phyloP scores from a whole-genome alignment of 106 monocot genomes.

The Ottelia alismoides region DNA sequence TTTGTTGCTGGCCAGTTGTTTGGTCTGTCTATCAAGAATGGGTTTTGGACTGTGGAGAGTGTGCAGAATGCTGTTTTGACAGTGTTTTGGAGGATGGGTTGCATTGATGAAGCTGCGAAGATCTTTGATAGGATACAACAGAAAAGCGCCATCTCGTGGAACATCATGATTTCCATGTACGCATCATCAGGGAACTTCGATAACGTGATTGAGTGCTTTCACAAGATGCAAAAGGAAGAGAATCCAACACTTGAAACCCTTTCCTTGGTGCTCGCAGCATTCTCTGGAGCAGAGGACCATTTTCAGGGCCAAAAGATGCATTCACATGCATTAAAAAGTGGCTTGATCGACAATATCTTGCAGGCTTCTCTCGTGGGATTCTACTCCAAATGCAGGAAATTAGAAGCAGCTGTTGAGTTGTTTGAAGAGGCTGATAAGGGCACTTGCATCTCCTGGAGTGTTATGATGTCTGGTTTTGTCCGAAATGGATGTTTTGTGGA shows the following conservation, averaged over 20 bases:
- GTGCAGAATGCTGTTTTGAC: conserved; percentile 41
- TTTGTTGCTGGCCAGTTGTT: conserved; percentile 15
- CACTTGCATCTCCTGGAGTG: conserved; percentile 13
- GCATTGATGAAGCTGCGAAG: conserved; percentile 12
- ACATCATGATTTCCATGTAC: conserved; percentile 38
- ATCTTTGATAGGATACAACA: conserved; percentile 19
- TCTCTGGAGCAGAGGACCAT: conserved; percentile 13
- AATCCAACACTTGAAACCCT: conserved; percentile 29
- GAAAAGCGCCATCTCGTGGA: conserved; percentile 42
- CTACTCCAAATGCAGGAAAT: conserved; percentile 39
- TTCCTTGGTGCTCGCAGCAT: conserved; percentile 29
- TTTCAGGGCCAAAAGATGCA: conserved; percentile 32
- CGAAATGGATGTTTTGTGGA: conserved; percentile 13
- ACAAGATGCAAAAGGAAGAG: conserved; percentile 21
- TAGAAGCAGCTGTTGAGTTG: conserved; percentile 14
- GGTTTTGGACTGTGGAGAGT: conserved; percentile 19
- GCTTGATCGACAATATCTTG: conserved; percentile 22
- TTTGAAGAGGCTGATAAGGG: conserved; percentile 24
- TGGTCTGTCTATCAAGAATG: conserved; percentile 35
- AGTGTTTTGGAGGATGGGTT: conserved; percentile 15
- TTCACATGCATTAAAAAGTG: conserved; percentile 29
- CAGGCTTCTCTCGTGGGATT: conserved; percentile 30
- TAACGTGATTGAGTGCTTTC: conserved; percentile 18
- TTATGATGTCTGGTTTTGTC: conserved; percentile 32
- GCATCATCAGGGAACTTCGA: conserved; percentile 13